A percentile compares a stretch with the other conserved stretches of the same genome.
Evolutionary conservation across 148 eudicot genomes (phyloP).

Genomic region (Cornus suecica): DNA sequence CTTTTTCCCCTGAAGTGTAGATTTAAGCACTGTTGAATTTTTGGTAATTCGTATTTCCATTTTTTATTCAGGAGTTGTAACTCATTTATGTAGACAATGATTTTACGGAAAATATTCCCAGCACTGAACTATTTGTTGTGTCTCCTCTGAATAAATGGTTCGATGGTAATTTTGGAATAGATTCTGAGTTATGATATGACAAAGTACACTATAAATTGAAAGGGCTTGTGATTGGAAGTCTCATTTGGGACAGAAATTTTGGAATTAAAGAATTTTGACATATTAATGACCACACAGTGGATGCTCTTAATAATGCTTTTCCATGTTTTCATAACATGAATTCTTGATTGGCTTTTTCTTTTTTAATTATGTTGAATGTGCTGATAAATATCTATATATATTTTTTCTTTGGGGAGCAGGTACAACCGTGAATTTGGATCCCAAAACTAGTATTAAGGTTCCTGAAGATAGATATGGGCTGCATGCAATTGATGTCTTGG

Average conservation of each 20-base stretch:
- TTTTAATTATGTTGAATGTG: neutral
- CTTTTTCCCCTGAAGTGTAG: neutral
- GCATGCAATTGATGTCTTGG: constrained; percentile 88
- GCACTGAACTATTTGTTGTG: no score
- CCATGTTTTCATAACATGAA: neutral
- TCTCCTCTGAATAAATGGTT: no score
- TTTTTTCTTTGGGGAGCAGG: constrained; percentile 40
- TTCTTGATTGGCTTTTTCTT: neutral
- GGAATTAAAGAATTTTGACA: neutral
- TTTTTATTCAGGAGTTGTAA: neutral
- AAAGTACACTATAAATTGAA: neutral
- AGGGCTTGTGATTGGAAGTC: neutral
- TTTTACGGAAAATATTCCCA: neutral
- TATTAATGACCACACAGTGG: no score
- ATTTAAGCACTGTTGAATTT: neutral
- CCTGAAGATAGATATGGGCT: constrained; percentile 90
- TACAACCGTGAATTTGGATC: constrained; percentile 67
- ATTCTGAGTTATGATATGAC: no score
- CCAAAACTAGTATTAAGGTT: constrained; percentile 53
- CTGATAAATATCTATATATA: neutral
- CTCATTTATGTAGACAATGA: neutral
- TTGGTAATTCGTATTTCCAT: neutral
- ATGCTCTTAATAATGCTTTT: neutral
- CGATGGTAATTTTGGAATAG: no score
- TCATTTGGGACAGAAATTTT: neutral